Evolutionary conservation across 805 yeast species (phyloP), one percentile per base, ranked within the genome.

Genomic region (Wickerhamiella dianesei): DNA sequence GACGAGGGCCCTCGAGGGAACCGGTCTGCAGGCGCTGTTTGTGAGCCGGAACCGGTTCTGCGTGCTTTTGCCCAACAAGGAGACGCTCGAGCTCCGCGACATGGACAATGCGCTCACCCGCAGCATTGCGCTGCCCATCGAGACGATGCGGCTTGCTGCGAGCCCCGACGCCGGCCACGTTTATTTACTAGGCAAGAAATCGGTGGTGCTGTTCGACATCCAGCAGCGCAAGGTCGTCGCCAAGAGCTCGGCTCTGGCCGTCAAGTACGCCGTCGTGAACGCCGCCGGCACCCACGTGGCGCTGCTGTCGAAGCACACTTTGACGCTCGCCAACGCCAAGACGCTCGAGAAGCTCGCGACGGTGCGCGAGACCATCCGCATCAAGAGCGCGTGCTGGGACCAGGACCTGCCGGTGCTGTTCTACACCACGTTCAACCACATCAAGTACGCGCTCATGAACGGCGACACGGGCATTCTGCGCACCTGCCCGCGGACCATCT

Each of bases 301-400:
- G 1, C 70, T 92, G 47, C 72, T 87, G 63, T 78, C 94, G 19
- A 92, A 89, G 64, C 99, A 92, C 66, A 82, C 92, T 18, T 83
- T 92, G 57, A 82, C 95, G 13, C 79, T 92, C 57, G 95, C 88
- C 22, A 46, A 44, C 12, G 79, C 77, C 57, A 81, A 79, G 63
- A 80, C 77, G 53, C 73, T 89, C 56, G 87, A 85, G 61, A 67
- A 78, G 48, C 71, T 87, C 37, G 79, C 89, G 46, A 78, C 94
- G 1, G 74, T 87, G 77, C 96, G 87, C 63, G 99, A 92, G 70
- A 89, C 97, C 3, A 92, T 92, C 56, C 74, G 98, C 64, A 86
- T 92, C 59, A 92, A 92, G 70, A 80, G 94, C 68, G 96, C 96
- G 42, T 85, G 95, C 17, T 92, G 96, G 96, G 97, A 92, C 64